Conservation (phyloP, 2,329 filamentous ascomycete genomes). For the Cylindrodendrum hubeiense region DNA sequence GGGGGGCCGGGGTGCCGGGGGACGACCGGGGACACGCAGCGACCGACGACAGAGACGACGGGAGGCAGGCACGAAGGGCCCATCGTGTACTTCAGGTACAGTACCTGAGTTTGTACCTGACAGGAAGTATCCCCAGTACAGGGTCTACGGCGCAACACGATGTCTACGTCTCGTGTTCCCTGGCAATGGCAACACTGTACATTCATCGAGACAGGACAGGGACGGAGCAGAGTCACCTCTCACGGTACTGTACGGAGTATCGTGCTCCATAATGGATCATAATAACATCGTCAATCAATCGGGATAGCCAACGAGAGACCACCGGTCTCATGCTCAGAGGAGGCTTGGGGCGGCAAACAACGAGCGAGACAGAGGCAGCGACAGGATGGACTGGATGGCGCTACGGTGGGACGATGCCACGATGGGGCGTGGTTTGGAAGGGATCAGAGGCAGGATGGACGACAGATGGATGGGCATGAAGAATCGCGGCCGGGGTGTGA, state of each 20-base stretch:
- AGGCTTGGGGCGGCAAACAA: constrained; percentile 10
- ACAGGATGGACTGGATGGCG: constrained; percentile 35
- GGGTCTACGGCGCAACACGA: background rate
- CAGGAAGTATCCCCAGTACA: background rate
- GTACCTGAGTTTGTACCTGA: background rate
- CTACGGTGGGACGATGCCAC: constrained; percentile 43
- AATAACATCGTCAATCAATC: background rate
- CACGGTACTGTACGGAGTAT: too few species aligned
- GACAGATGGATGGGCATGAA: constrained; percentile 33
- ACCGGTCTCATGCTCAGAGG: constrained; percentile 9
- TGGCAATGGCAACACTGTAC: too few species aligned
- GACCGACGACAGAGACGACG: background rate
- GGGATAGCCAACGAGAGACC: constrained; percentile 16
- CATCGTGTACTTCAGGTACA: constrained; percentile 1
- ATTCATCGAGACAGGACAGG: background rate
- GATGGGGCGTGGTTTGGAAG: constrained; percentile 26
- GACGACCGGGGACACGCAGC: constrained; percentile 10
- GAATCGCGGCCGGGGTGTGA: constrained; percentile 21
- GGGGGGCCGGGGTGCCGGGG: constrained; percentile 14
- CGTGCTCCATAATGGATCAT: background rate
- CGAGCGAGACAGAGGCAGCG: constrained; percentile 6
- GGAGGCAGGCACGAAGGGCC: constrained; percentile 7
- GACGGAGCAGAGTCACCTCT: background rate
- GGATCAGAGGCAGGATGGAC: constrained; percentile 11
- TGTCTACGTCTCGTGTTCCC: too few species aligned